Evolutionary conservation across 2,329 filamentous ascomycete species (phyloP), one percentile per base, ranked within the genome.

Genomic region (Huntiella decipiens): DNA sequence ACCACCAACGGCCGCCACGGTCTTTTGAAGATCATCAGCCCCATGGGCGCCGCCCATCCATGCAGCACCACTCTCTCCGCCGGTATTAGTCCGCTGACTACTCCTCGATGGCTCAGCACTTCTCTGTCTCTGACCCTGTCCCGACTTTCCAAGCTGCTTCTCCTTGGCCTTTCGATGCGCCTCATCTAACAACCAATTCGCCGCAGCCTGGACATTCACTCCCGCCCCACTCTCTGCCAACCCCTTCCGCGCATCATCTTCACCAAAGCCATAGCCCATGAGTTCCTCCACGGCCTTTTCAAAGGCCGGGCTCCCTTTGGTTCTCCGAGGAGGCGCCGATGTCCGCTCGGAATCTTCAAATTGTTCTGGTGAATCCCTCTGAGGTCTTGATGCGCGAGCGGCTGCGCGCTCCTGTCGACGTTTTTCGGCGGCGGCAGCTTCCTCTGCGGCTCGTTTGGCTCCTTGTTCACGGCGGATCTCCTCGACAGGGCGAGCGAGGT

Each of bases 181-280:
- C 58, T 94, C 83, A 48, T 92, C 91, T 33, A 98, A 64, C 7
- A 98, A 70, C 77, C 81, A 92, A 36, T 87, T 79, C 5, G 93
- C 84, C 2, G 88, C 88, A 42, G 77, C 79, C 59, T 94, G 85
- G 7, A 94, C 75, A 57, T 95, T 81, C 1, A 77, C 63, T 2
- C 84, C 83, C 3, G 77, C 78, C 3, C 84, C 80, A 31, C 82
- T 94, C 55, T 85, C 80, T 8, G 77, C 76, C 36, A 98, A 63
- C 4, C 86, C 91, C 51, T 79, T 70, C 45, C 73, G 72, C n/a
- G 91, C 81, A 55, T 86, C 85, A 49, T 93, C 83, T 0, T 77
- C 71, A 0, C 84, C 77, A 54, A 98, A 98, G 0, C 91, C 91
- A 74, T 96, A 96, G 53, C 95, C 88, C 3, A 95, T 77, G 19